These are phyloP conservation scores for Aspergillus sparsus DNA, from an alignment of 495 filamentous ascomycete species.

Conservation along the genomic window DNA sequence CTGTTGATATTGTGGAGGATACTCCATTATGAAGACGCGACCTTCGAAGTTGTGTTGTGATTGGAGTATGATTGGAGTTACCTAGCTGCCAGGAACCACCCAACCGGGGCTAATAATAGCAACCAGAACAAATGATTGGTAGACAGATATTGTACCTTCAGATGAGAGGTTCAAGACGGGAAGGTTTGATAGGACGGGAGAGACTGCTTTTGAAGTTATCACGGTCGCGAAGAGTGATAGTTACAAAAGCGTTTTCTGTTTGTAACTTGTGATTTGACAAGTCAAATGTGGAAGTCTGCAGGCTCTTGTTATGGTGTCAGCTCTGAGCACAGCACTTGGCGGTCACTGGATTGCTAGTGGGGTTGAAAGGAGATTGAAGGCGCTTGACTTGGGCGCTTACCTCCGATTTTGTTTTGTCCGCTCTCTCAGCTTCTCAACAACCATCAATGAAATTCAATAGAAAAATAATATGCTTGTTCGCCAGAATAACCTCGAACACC, in stretches of 20 bases:
- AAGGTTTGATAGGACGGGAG: conserved; percentile 29
- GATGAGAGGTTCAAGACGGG: conserved; percentile 11
- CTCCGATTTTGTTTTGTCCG: conserved; percentile 30
- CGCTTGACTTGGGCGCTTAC: conserved; percentile 41
- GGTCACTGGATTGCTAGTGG: conserved; percentile 48
- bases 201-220: conserved; percentile 29
- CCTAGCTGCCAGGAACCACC: conserved; percentile 28
- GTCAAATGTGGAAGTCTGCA: conserved; percentile 41
- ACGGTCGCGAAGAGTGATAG: conserved; percentile 34
- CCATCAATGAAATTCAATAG: conserved; percentile 24
- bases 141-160: conserved; percentile 15
- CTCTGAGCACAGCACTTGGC: conserved; percentile 41
- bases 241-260: conserved; percentile 29
- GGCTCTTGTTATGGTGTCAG: conserved; percentile 45
- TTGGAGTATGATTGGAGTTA: conserved; percentile 31
- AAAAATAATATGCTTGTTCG: conserved; percentile 27
- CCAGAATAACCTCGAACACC: conserved; percentile 31
- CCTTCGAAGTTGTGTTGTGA: conserved; percentile 29
- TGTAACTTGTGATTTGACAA: conserved; percentile 47
- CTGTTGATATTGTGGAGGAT: conserved; percentile 57
- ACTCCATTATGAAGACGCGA: conserved; percentile 51
- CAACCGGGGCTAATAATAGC: conserved; percentile 22
- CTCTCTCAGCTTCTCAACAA: conserved; percentile 21
- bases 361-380: conserved; percentile 27
- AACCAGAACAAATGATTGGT: conserved; percentile 21